Conservation (phyloP, 768 basidiomycete species). For the Suillus subaureus region DNA sequence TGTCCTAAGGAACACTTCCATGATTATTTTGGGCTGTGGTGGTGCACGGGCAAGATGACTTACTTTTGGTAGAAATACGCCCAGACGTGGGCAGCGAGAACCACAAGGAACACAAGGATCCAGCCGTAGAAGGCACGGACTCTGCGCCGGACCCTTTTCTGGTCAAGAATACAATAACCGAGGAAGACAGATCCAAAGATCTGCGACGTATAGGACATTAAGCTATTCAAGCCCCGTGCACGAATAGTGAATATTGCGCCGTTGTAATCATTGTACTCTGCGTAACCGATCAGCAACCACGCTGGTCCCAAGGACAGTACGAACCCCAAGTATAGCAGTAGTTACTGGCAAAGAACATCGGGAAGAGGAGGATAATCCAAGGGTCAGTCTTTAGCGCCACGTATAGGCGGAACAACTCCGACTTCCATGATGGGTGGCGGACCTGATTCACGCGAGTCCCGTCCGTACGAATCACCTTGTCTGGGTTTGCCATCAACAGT, state of each 20-base stretch:
- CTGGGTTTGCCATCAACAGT: conserved; percentile 65
- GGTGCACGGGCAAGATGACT: conserved; percentile 15
- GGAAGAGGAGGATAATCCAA: conserved; percentile 69
- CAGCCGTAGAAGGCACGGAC: conserved; percentile 70
- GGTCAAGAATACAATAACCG: conserved; percentile 60
- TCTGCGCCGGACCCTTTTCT: conserved; percentile 53
- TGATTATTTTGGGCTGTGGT: not conserved
- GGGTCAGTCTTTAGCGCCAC: conserved; percentile 66
- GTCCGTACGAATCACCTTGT: conserved; percentile 69
- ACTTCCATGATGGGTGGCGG: conserved; percentile 72
- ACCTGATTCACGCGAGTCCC: conserved; percentile 58
- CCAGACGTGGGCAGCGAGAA: conserved; percentile 70
- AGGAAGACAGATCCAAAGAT: conserved; percentile 70
- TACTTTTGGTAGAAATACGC: conserved; percentile 72
- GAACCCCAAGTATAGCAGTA: conserved; percentile 81
- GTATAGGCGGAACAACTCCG: conserved; percentile 65
- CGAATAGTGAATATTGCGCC: conserved; percentile 73
- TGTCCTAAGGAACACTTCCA: conserved; percentile 29
- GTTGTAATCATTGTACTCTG: conserved; percentile 78
- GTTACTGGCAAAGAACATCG: conserved; percentile 77
- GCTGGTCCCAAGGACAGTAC: conserved; percentile 24
- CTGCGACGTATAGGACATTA: conserved; percentile 74
- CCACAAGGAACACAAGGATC: conserved; percentile 57
- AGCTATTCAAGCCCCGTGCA: conserved; percentile 68
- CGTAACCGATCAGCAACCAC: not conserved